Conservation (phyloP, 2,329 filamentous ascomycete species). For the Rutstroemia sp. region DNA sequence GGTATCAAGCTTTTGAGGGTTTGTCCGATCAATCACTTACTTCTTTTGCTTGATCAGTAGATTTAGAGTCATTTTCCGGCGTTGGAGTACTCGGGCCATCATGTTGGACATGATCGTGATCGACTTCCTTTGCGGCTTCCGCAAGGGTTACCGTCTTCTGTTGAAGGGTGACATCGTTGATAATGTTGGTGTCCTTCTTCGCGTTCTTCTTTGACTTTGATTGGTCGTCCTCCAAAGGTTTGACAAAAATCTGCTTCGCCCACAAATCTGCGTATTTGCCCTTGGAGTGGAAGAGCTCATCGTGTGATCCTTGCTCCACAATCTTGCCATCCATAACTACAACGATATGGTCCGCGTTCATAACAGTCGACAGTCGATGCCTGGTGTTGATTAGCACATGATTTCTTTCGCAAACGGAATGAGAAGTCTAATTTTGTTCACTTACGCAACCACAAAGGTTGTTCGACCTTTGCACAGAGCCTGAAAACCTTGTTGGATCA, state of each 20-base stretch:
- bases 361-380: slow-evolving; percentile 46
- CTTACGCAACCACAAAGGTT: slow-evolving; percentile 34
- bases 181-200: slow-evolving; percentile 21
- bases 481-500: slow-evolving; percentile 61
- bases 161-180: slow-evolving; percentile 25
- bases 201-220: slow-evolving; percentile 21
- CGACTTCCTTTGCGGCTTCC: slow-evolving; percentile 14
- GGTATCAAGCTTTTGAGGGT: neutral
- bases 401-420: neutral
- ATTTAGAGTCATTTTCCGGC: neutral
- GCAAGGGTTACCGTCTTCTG: slow-evolving; percentile 15
- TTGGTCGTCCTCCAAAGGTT: slow-evolving; percentile 15
- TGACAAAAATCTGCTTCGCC: slow-evolving; percentile 37
- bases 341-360: slow-evolving; percentile 45
- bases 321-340: slow-evolving; percentile 45
- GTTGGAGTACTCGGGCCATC: neutral
- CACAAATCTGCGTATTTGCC: slow-evolving; percentile 47
- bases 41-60: slow-evolving; percentile 9
- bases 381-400: slow-evolving; percentile 17
- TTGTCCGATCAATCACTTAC: slow-evolving; percentile 19
- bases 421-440: neutral
- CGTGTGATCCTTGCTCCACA: slow-evolving; percentile 44
- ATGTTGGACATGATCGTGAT: slow-evolving; percentile 9
- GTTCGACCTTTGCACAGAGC: slow-evolving; percentile 44
- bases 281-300: slow-evolving; percentile 37